Percentiles rank a stretch among this genome's conserved stretches.
These are phyloP conservation scores for Fusarium buharicum DNA, from an alignment of 2,329 filamentous ascomycete species.

Conservation along the genomic window DNA sequence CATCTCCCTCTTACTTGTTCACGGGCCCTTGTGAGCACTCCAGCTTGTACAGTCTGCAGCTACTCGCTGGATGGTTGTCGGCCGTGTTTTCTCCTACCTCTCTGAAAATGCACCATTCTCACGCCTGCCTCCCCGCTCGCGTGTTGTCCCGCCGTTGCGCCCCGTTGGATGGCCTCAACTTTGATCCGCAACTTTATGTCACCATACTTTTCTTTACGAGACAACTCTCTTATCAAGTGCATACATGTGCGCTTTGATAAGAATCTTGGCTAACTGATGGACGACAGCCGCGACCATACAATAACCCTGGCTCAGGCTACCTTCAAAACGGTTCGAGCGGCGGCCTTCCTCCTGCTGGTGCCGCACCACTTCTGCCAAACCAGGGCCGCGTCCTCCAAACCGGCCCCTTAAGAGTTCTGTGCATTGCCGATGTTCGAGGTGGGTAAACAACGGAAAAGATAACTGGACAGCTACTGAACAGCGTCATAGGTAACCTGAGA, in stretches of 20 bases:
- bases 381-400: conserved; percentile 74
- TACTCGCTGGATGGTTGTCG: background rate
- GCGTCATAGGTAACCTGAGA: conserved; percentile 82
- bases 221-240: background rate
- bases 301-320: conserved; percentile 67
- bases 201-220: conserved; percentile 16
- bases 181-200: conserved; percentile 26
- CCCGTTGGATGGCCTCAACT: conserved; percentile 31
- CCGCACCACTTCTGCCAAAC: conserved; percentile 73
- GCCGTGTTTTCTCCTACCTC: background rate
- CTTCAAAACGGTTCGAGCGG: conserved; percentile 70
- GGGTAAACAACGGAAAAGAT: conserved; percentile 40
- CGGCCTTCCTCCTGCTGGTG: conserved; percentile 65
- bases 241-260: background rate
- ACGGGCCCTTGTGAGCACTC: conserved; percentile 2
- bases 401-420: conserved; percentile 73
- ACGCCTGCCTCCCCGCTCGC: conserved; percentile 32
- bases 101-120: conserved; percentile 1
- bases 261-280: conserved; percentile 37
- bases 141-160: conserved; percentile 39
- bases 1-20: conserved; percentile 17
- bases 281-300: conserved; percentile 57
- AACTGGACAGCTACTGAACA: conserved; percentile 26
- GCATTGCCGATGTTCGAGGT: conserved; percentile 79
- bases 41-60: conserved; percentile 12